Base-by-base conservation (phyloP, 2,329 filamentous ascomycete genomes). In the Botryotinia convoluta region DNA sequence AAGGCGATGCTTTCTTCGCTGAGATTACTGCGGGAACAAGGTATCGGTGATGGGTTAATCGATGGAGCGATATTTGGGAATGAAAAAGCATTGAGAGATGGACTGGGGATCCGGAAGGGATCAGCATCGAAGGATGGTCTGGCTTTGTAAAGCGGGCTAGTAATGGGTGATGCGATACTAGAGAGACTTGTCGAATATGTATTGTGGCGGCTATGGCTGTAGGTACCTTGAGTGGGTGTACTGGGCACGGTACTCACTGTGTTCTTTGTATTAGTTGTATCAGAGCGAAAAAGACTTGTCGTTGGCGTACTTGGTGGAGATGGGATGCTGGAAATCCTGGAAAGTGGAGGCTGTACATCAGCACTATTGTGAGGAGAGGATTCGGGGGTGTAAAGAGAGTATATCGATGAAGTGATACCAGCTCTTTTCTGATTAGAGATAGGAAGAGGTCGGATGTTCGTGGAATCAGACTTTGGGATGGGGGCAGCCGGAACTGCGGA, bases 281-380 rank as follows among this genome's bases (percentile, higher is more conserved):
- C 51, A 12, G 65, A 57, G 9, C 48, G 48, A 3, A 32, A 26
- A 32, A 57, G 65, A 5, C 26, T 14, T n/a, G n/a, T 18, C 14
- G 18, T 39, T 5, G 65, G 65, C 4, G 65, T 69, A 57, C 22
- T 57, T 69, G 48, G 65, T 32, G 65, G 65, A 32, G 65, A 44
- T 14, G 37, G 65, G 4, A 69, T 32, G 51, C 37, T 69, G 10
- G 37, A 8, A 18, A 32, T 32, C 8, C 18, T 5, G 16, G 35
- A 57, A 26, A 69, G 0, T 16, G 26, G 39, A 32, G 48, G 35
- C 14, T 51, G n/a, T 14, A 32, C 14, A 16, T 4, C 2, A 10
- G n/a, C 10, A 20, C 37, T 57, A 42, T 59, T 69, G 45, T 32
- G 48, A 5, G 65, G 65, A 32, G 48, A 69, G 48, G 18, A 26